A percentile compares a stretch with the other conserved stretches of the same genome.
phyloP scores from a whole-genome alignment of 805 yeast genomes.

The Monosporozyma aquatica region DNA sequence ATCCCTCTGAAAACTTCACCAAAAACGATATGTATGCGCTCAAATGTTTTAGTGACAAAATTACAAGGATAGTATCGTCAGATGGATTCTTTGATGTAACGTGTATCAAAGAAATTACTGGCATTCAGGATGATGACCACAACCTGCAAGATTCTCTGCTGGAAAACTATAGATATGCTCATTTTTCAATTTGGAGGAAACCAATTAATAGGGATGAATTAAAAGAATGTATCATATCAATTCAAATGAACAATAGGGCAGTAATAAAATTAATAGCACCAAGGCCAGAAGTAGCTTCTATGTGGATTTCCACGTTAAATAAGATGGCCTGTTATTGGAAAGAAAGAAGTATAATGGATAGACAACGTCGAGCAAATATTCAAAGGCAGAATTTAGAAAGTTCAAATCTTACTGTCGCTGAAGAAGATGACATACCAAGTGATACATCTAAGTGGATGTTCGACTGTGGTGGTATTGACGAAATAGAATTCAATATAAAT shows the following conservation, averaged over 20 bases:
- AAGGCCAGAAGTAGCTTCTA: constrained; percentile 38
- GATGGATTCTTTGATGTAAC: constrained; percentile 54
- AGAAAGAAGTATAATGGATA: constrained; percentile 35
- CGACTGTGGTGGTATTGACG: constrained; percentile 44
- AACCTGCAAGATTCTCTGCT: background rate
- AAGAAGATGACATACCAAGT: constrained; percentile 46
- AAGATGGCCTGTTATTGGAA: constrained; percentile 53
- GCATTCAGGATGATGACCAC: no score
- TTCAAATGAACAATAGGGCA: constrained; percentile 40
- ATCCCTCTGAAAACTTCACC: constrained; percentile 34
- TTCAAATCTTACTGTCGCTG: constrained; percentile 44
- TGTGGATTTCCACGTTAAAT: constrained; percentile 54
- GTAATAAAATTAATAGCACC: constrained; percentile 49
- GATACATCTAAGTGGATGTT: constrained; percentile 45
- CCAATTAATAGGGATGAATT: constrained; percentile 19
- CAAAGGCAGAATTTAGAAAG: constrained; percentile 38
- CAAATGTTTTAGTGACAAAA: constrained; percentile 56
- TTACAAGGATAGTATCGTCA: constrained; percentile 46
- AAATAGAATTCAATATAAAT: constrained; percentile 45
- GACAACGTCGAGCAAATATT: constrained; percentile 29
- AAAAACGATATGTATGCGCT: constrained; percentile 48
- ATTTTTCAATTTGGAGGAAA: constrained; percentile 13
- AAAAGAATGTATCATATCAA: constrained; percentile 43
- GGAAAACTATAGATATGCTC: background rate
- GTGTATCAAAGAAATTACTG: constrained; percentile 34